Evolutionary conservation across 192 early-diverging fungal genomes (phyloP).

Genomic region (Coemansia sp.): DNA sequence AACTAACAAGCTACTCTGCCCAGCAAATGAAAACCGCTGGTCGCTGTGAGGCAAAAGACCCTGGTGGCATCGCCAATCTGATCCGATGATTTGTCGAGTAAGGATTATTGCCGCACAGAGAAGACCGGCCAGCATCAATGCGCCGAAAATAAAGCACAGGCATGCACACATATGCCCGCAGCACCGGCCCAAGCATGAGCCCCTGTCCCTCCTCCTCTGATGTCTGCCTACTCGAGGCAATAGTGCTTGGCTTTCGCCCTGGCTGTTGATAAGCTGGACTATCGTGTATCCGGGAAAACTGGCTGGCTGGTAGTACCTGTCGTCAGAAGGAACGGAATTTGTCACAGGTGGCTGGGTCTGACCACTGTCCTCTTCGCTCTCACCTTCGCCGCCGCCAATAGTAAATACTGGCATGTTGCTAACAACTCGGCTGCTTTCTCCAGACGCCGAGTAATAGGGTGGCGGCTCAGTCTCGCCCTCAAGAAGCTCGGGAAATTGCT

Average conservation of each 20-base stretch:
- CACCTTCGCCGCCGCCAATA: background rate
- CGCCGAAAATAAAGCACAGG: conserved; percentile 15
- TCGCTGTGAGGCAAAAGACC: conserved; percentile 12
- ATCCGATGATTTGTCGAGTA: background rate
- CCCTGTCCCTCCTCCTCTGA: background rate
- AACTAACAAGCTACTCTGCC: conserved; percentile 8
- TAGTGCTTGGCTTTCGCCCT: conserved; percentile 21
- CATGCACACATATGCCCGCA: conserved; percentile 8
- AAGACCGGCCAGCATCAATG: conserved; percentile 1
- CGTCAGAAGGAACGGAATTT: background rate
- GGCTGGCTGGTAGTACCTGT: conserved; percentile 45
- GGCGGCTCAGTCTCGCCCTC: background rate
- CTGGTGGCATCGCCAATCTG: conserved; percentile 22
- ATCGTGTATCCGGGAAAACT: conserved; percentile 49
- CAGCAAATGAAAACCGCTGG: conserved; percentile 3
- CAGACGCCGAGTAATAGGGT: background rate
- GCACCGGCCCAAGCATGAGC: conserved; percentile 1
- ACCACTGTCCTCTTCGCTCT: background rate
- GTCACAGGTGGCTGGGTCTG: background rate
- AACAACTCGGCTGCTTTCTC: background rate
- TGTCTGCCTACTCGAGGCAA: background rate
- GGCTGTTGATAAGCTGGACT: conserved; percentile 25
- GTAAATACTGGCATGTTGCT: conserved; percentile 9
- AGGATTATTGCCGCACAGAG: conserved; percentile 8
- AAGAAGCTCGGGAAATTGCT: conserved; percentile 33